Evolutionary conservation across 225 moss, liverwort and hornwort genomes (phyloP).

Genomic region (Pseudoscleropodium purum): DNA sequence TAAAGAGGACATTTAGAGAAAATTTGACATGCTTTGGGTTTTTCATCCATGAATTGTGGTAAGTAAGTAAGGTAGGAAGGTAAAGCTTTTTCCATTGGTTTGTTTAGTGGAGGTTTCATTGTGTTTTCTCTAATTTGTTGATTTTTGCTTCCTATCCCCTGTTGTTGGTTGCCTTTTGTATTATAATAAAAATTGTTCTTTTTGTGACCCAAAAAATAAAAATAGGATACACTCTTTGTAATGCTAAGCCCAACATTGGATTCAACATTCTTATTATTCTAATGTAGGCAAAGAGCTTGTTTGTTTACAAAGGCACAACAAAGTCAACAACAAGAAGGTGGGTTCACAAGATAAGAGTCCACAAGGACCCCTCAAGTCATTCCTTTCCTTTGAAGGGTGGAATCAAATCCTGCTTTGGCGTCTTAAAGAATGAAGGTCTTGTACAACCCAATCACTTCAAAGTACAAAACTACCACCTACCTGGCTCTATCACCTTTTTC

Average conservation of each 20-base stretch:
- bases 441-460: background rate
- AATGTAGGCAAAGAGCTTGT: background rate
- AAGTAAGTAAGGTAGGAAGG: background rate
- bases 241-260: fast-evolving
- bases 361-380: background rate
- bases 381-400: background rate
- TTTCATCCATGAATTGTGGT: fast-evolving
- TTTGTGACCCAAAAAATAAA: fast-evolving
- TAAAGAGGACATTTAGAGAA: background rate
- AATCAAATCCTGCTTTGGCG: background rate
- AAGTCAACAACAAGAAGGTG: background rate
- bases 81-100: fast-evolving
- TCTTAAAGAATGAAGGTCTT: background rate
- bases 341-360: no score
- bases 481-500: fast-evolving
- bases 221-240: fast-evolving
- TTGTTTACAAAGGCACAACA: no score
- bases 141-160: fast-evolving
- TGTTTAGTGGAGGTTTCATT: background rate
- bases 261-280: background rate
- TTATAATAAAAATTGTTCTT: background rate
- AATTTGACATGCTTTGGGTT: background rate
- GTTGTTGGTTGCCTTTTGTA: background rate
- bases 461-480: background rate
- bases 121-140: background rate